Conservation (phyloP, 306 rosid species). For the Albizia julibrissin region DNA sequence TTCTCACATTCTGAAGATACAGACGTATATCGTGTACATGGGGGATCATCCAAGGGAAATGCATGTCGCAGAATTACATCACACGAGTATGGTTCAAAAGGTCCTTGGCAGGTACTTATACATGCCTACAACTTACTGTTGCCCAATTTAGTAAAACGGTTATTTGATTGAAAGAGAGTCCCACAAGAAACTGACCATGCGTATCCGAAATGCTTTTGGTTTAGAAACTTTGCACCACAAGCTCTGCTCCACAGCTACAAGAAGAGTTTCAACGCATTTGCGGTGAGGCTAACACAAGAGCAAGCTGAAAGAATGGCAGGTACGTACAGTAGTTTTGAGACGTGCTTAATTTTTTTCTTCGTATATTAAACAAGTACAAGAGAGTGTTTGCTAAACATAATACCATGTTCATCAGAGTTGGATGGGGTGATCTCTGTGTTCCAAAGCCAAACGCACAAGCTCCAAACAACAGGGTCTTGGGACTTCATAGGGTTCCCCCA, state of each 20-base stretch:
- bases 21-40: constrained; percentile 37
- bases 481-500: constrained; percentile 32
- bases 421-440: constrained; percentile 41
- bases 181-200: constrained; percentile 29
- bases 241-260: constrained; percentile 42
- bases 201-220: neutral
- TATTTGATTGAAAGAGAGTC: neutral
- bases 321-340: too few relatives aligned
- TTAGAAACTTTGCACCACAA: constrained; percentile 17
- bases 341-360: too few relatives aligned
- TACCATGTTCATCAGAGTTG: neutral
- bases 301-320: constrained; percentile 10
- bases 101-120: constrained; percentile 34
- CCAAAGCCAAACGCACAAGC: neutral
- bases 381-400: neutral
- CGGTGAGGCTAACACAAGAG: neutral
- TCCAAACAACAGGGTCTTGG: constrained; percentile 41
- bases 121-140: too few relatives aligned
- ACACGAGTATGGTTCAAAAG: constrained; percentile 28
- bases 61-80: neutral
- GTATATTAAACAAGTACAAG: neutral
- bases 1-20: neutral
- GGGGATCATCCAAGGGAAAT: constrained; percentile 16
- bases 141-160: neutral
- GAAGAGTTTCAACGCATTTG: constrained; percentile 48